Evolutionary conservation across 495 filamentous ascomycete genomes (phyloP), one percentile per base, ranked within the genome.

Genomic region (Xylaria curta): DNA sequence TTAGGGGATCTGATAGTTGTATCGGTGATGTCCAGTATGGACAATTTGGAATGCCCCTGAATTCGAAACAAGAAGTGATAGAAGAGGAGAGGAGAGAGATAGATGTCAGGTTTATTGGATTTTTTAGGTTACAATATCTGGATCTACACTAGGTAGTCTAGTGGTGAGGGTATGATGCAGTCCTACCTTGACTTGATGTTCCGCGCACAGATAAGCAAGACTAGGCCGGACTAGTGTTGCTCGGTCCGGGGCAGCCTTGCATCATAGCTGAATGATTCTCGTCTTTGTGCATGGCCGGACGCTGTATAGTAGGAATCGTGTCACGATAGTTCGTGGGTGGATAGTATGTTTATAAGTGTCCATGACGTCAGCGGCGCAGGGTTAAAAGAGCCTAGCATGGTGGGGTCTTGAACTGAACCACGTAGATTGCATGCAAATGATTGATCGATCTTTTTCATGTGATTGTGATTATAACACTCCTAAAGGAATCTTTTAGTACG

Each of bases 331-430:
- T 36, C 15, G 63, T 53, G 31, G 9, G 2, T 38, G 46, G 26
- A n/a, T 53, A 21, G 42, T 12, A 65, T 33, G 36, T 3, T 13
- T 54, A 33, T 28, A 54, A 1, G 65, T 70, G 42, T 56, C 59
- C n/a, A 71, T 71, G 69, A 71, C 69, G 69, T 71, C 69, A 71
- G 59, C 47, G 38, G 59, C 4, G 36, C 8, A 13, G 7, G 9
- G 21, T 58, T 49, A 31, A 69, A 69, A 33, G 56, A 44, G 12
- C 40, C 36, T 15, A 28, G 28, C 12, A 3, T 21, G 51, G 66
- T n/a, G 44, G 68, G 44, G 44, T 9, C 26, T 66, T 54, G 28
- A 24, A 31, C 54, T 10, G 31, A 21, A 38, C 58, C 6, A 10
- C 21, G 58, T 38, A n/a, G 31, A 36, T 31, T 38, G 58, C 31